Base-by-base conservation (phyloP, 225 moss, liverwort and hornwort species). In the Polytrichum commune region DNA sequence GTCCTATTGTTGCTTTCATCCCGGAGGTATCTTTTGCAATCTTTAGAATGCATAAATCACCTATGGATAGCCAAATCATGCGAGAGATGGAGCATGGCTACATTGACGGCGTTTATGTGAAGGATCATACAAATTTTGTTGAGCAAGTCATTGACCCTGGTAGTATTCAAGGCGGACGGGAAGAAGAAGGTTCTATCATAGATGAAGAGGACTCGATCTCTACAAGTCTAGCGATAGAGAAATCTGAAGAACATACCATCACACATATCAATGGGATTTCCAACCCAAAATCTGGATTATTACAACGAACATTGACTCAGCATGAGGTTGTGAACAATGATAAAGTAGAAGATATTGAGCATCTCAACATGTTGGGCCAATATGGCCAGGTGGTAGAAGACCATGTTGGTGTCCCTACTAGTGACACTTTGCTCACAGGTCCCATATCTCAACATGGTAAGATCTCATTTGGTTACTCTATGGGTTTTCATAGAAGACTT, bases 71-170 rank as follows among this genome's bases (percentile, higher is more conserved):
- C 66, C 83, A 90, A 63, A 73, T 95, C 19, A 82, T 98, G 78
- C 84, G 86, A 75, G 98, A 98, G 67, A 89, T 95, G n/a, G 93
- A 95, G 22, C 79, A 87, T 46, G 93, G 98, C 24, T 98, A 88
- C 90, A 78, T 72, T 54, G 82, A 91, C 8, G 90, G 95, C 16
- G 27, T 25, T 10, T 86, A 73, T 46, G 55, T 63, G 10, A 72
- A 32, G 9, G 78, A 83, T 29, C 84, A 90, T 64, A 53, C 73
- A 55, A 26, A 78, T 3, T 90, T 79, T 72, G 94, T 94, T 28
- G 85, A 93, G 63, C 87, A 81, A 69, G 27, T 88, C 22, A 80
- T 7, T 18, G 63, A 79, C 63, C 65, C 56, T 68, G 9, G 0
- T n/a, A 18, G 5, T 71, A 73, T 69, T 19, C 72, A 66, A 62